Evolutionary conservation across 495 filamentous ascomycete species (phyloP), one percentile per base, ranked within the genome.

Genomic region (Cercophora scortea): DNA sequence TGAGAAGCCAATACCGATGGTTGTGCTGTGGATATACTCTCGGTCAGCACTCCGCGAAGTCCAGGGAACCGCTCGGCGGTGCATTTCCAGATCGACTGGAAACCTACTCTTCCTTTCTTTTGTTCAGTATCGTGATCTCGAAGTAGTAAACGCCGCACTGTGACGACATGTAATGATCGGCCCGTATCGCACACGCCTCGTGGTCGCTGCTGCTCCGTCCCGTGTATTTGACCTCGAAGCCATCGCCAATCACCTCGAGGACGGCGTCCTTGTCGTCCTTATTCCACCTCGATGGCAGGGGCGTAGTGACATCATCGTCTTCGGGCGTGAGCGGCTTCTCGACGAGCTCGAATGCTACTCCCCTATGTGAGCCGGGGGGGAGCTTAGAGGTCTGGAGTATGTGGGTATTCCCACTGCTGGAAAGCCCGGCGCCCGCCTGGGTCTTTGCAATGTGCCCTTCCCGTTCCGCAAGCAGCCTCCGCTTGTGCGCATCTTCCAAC

Each of bases 131-230:
- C n/a, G 82, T 87, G 10, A 95, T 82, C 73, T 99, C 93, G 67
- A 87, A 99, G 66, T 99, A 99, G 69, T 96, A 97, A 50, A 98
- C 85, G 0, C 93, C 93, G 58, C 87, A 90, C 66, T 94, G 83
- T 44, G 83, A 77, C n/a, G 93, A 88, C 85, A 98, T 96, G 25
- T 83, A 82, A 66, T 91, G 77, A 61, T 99, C 88, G 36, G 94
- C 82, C 35, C 93, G 84, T 54, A 95, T 79, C 13, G 89, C 80
- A 36, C 82, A 89, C 47, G 89, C 89, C 61, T 96, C 93, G 63
- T 90, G 86, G 35, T 95, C 73, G 51, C 65, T 60, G 19, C 60
- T 43, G 48, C 42, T 58, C 49, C 64, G 65, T 18, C 75, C 73
- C 35, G 68, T 69, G 61, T 89, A 94, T 54, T 86, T 84, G 18